Evolutionary conservation across 2,329 filamentous ascomycete genomes (phyloP).

Genomic region (Plenodomus tracheiphilus): DNA sequence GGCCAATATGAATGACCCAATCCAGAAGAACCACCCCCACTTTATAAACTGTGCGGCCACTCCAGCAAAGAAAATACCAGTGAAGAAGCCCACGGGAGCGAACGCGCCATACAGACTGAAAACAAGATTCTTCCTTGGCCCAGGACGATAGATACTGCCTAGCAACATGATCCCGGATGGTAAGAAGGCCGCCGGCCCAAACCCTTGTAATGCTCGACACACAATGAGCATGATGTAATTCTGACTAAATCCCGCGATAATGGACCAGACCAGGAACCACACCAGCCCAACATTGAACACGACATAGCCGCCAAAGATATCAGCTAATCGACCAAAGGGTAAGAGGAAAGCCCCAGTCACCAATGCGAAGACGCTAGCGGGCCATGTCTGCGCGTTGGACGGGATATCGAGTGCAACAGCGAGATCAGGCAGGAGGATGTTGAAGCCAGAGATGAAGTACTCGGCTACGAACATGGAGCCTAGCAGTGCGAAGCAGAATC

Average conservation of each 20-base stretch:
- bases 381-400: constrained; percentile 59
- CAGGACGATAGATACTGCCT: constrained; percentile 66
- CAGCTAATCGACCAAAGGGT: constrained; percentile 58
- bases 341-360: constrained; percentile 43
- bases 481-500: constrained; percentile 65
- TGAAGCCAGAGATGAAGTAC: constrained; percentile 78
- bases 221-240: constrained; percentile 72
- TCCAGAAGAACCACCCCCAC: constrained; percentile 43
- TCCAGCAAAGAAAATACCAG: constrained; percentile 43
- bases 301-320: constrained; percentile 66
- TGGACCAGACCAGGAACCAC: constrained; percentile 69
- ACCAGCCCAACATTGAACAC: constrained; percentile 65
- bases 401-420: constrained; percentile 66
- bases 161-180: constrained; percentile 70
- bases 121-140: constrained; percentile 69
- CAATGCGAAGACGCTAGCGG: constrained; percentile 43
- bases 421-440: constrained; percentile 67
- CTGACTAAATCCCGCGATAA: constrained; percentile 70
- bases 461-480: constrained; percentile 69
- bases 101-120: constrained; percentile 63
- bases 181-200: constrained; percentile 73
- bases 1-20: constrained; percentile 38
- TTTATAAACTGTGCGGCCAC: constrained; percentile 33
- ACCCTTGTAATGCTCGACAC: constrained; percentile 72
- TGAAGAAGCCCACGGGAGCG: constrained; percentile 53